Evolutionary conservation across 2,329 filamentous ascomycete genomes (phyloP).

Genomic region (Phoma sp.): DNA sequence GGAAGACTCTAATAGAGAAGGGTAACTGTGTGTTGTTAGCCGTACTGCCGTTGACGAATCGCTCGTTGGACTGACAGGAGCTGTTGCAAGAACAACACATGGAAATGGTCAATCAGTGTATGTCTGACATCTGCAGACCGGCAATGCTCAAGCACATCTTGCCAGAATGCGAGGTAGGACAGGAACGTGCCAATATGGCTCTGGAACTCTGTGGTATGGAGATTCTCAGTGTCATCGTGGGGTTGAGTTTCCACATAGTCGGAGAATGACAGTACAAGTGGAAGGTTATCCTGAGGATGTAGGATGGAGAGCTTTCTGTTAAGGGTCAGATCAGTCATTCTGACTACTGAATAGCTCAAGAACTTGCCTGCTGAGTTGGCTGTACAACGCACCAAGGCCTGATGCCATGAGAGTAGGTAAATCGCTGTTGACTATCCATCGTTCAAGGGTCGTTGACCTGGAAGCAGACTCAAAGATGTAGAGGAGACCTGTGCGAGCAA

Average conservation of each 20-base stretch:
- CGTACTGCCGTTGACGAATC: neutral
- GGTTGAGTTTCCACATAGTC: conserved; percentile 80
- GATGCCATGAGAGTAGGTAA: conserved; percentile 97
- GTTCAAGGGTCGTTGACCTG: conserved; percentile 80
- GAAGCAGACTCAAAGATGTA: conserved; percentile 96
- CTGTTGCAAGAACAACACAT: conserved; percentile 94
- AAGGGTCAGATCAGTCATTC: conserved; percentile 15
- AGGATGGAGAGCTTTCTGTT: conserved; percentile 79
- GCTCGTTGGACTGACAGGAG: conserved; percentile 68
- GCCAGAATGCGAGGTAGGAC: conserved; percentile 96
- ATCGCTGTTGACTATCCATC: conserved; percentile 97
- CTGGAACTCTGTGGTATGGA: conserved; percentile 77
- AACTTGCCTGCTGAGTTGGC: conserved; percentile 67
- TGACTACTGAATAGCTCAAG: neutral
- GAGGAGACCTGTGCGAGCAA: conserved; percentile 88
- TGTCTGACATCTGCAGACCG: conserved; percentile 89
- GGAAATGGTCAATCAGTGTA: conserved; percentile 93
- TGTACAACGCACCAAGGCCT: conserved; percentile 80
- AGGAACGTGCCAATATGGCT: conserved; percentile 92
- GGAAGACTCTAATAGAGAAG: conserved; percentile 93
- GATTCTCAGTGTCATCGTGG: conserved; percentile 70
- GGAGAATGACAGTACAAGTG: conserved; percentile 84
- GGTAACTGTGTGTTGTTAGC: conserved; percentile 68
- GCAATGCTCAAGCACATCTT: conserved; percentile 96
- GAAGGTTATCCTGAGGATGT: conserved; percentile 74